Percentiles rank a stretch among this genome's conserved stretches.
phyloP scores from a whole-genome alignment of 1,284 basidiomycete genomes.

The Cryptococcus maquisensis region DNA sequence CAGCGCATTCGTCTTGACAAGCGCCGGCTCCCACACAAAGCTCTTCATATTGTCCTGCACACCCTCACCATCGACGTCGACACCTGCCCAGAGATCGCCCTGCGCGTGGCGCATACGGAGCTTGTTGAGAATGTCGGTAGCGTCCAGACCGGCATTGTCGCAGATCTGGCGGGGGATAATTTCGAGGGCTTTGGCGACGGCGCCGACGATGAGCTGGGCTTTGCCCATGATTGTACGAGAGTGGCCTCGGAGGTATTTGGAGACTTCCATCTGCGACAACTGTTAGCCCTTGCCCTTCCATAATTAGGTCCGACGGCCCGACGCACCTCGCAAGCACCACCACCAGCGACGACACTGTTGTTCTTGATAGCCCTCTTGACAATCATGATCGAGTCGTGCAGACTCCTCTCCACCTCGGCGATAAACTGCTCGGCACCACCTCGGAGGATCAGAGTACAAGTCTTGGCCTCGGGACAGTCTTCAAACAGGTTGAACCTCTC shows the following conservation, averaged over 20 bases:
- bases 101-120: constrained; percentile 93
- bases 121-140: constrained; percentile 95
- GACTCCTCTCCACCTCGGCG: constrained; percentile 92
- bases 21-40: constrained; percentile 96
- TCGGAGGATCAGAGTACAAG: constrained; percentile 90
- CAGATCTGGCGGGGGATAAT: constrained; percentile 97
- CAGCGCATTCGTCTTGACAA: constrained; percentile 94
- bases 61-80: constrained; percentile 90
- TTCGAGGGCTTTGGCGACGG: constrained; percentile 95
- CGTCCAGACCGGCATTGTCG: constrained; percentile 97
- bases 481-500: constrained; percentile 97
- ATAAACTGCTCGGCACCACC: constrained; percentile 99
- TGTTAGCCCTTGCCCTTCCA: background rate
- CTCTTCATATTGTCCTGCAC: constrained; percentile 94
- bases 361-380: constrained; percentile 96
- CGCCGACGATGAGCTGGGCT: constrained; percentile 88
- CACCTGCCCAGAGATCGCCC: constrained; percentile 82
- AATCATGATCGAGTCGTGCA: constrained; percentile 99
- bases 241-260: constrained; percentile 83
- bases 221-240: constrained; percentile 93
- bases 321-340: constrained; percentile 89
- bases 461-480: constrained; percentile 91
- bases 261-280: constrained; percentile 79
- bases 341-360: constrained; percentile 93
- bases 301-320: background rate